Conservation (phyloP, 106 monocot genomes). For the Dioscorea dumetorum region DNA sequence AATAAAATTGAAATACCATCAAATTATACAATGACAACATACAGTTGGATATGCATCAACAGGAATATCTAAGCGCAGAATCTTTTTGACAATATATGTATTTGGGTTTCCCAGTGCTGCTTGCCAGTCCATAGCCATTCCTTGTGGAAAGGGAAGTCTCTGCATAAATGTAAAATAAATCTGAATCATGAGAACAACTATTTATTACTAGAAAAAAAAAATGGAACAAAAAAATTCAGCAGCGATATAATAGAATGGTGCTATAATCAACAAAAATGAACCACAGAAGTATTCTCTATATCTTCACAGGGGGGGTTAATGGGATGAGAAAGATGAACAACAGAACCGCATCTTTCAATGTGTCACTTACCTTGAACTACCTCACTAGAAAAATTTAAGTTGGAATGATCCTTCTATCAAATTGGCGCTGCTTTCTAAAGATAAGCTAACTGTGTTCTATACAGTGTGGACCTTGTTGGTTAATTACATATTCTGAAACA, state of each 20-base stretch:
- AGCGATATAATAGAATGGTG: background rate
- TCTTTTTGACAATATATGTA: conserved; percentile 79
- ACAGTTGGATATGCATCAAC: conserved; percentile 85
- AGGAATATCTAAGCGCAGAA: conserved; percentile 88
- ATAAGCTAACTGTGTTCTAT: too few species aligned
- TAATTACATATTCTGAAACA: too few species aligned
- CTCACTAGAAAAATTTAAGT: too few species aligned
- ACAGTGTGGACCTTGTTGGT: too few species aligned
- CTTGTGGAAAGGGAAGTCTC: conserved; percentile 61
- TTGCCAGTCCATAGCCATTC: conserved; percentile 88
- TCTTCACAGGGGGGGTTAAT: background rate
- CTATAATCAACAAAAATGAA: too few species aligned
- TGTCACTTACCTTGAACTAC: too few species aligned
- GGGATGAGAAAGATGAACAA: too few species aligned
- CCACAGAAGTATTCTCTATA: too few species aligned
- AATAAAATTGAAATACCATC: too few species aligned
- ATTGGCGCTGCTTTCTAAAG: too few species aligned
- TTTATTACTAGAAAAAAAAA: background rate
- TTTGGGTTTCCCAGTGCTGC: conserved; percentile 69
- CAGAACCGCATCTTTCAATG: too few species aligned
- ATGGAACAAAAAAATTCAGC: background rate
- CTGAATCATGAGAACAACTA: background rate
- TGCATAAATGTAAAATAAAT: conserved; percentile 21
- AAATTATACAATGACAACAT: conserved; percentile 2
- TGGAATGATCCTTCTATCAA: too few species aligned